Conservation (phyloP, 257 asterid species). For the Jacaranda mimosifolia region DNA sequence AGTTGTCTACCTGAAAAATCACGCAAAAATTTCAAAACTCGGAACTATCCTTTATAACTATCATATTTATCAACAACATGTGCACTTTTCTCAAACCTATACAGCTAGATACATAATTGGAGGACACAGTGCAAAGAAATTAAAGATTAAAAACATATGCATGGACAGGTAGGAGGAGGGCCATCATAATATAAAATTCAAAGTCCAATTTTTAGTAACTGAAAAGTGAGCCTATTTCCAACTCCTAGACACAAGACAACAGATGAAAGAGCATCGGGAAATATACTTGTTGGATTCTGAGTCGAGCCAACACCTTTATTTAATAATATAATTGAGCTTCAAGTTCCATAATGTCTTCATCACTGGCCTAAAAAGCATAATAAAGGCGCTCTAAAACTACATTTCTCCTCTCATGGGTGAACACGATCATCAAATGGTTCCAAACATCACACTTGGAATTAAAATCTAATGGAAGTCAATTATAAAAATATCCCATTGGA, state of each 20-base stretch:
- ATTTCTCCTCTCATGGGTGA: background rate
- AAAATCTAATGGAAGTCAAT: conserved; percentile 21
- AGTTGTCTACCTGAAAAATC: conserved; percentile 76
- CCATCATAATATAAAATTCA: background rate
- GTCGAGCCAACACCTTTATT: background rate
- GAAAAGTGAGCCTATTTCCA: conserved; percentile 10
- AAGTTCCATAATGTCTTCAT: conserved; percentile 2
- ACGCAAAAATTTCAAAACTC: conserved; percentile 27
- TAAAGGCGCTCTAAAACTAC: background rate
- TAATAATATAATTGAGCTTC: conserved; percentile 2
- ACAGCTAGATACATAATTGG: background rate
- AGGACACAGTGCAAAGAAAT: conserved; percentile 10
- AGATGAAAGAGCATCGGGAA: background rate
- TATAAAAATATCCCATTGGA: background rate
- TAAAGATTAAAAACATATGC: conserved; percentile 2
- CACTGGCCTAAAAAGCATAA: background rate
- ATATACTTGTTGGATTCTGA: background rate
- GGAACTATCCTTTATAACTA: conserved; percentile 22
- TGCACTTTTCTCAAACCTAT: conserved; percentile 7
- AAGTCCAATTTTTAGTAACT: background rate
- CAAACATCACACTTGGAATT: conserved; percentile 18
- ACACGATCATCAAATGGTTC: conserved; percentile 6
- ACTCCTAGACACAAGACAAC: background rate
- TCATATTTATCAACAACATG: conserved; percentile 9
- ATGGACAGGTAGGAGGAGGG: background rate